Conservation (phyloP, 345 rosid species). For the Citrus sinensis region DNA sequence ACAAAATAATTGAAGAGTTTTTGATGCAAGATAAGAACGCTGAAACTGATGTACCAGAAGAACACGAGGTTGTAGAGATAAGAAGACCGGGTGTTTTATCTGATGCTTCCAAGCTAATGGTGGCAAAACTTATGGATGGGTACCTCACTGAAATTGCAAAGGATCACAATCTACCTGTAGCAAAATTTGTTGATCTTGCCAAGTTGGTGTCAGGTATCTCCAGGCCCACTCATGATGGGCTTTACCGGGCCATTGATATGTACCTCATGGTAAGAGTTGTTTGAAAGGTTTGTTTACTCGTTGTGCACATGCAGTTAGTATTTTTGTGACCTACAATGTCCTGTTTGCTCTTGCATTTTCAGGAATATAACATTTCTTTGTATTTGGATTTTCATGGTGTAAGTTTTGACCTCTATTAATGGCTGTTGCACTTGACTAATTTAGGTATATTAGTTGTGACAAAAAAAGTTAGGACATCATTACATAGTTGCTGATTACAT, state of each 20-base stretch:
- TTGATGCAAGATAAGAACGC: slow-evolving; percentile 46
- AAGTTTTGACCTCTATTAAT: not conserved
- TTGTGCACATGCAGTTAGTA: not conserved
- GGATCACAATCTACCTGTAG: slow-evolving; percentile 56
- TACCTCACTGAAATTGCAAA: slow-evolving; percentile 78
- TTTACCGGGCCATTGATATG: slow-evolving; percentile 82
- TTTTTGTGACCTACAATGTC: not conserved
- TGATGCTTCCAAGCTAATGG: slow-evolving; percentile 83
- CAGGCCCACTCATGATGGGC: slow-evolving; percentile 77
- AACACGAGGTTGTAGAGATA: slow-evolving; percentile 35
- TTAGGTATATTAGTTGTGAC: not conserved
- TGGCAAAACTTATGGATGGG: slow-evolving; percentile 67
- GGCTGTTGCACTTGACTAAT: not conserved
- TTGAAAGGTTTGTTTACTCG: not conserved
- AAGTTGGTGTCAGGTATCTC: slow-evolving; percentile 57
- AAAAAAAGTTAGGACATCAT: not conserved
- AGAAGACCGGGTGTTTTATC: slow-evolving; percentile 58
- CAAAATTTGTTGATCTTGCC: slow-evolving; percentile 62
- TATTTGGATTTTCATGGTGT: not conserved
- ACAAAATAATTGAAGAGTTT: slow-evolving; percentile 57
- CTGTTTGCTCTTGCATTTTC: not conserved
- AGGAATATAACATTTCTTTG: not conserved
- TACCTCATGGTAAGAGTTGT: slow-evolving; percentile 60
- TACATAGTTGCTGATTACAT: not conserved
- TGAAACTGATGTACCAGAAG: slow-evolving; percentile 42